A percentile compares a stretch with the other conserved stretches of the same genome.
Evolutionary conservation across 371 early-diverging fungal genomes (phyloP).

Genomic region (Rhizopus microsporus): DNA sequence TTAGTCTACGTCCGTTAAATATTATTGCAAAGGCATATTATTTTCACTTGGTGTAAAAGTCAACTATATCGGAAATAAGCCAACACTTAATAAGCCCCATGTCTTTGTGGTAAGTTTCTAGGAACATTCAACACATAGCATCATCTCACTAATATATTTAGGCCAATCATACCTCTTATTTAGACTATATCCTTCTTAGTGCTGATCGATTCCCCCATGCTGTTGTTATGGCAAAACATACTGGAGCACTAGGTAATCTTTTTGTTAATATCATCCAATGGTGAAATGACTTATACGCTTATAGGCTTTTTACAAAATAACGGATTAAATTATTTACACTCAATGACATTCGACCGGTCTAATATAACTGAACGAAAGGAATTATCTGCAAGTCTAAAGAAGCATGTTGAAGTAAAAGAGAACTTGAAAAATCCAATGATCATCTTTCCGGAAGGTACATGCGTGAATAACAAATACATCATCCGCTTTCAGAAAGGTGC

Average conservation of each 20-base stretch:
- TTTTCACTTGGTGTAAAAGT: constrained; percentile 61
- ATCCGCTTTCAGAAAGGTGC: constrained; percentile 90
- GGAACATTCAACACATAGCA: not conserved
- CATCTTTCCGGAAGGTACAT: constrained; percentile 91
- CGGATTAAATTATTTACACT: constrained; percentile 68
- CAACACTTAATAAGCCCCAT: constrained; percentile 58
- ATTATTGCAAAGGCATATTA: constrained; percentile 65
- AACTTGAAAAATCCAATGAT: constrained; percentile 59
- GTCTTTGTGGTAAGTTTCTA: constrained; percentile 56
- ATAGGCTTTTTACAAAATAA: constrained; percentile 72
- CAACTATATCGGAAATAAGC: constrained; percentile 67
- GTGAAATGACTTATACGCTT: not conserved
- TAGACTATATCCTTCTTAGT: constrained; percentile 78
- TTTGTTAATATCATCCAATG: not conserved
- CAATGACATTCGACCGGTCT: constrained; percentile 74
- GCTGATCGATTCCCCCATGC: constrained; percentile 78
- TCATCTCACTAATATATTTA: constrained; percentile 11
- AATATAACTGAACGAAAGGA: constrained; percentile 65
- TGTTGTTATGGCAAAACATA: constrained; percentile 73
- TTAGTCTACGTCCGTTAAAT: constrained; percentile 58
- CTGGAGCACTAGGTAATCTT: constrained; percentile 34
- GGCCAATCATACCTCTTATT: constrained; percentile 81
- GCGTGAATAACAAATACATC: constrained; percentile 83
- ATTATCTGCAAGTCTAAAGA: constrained; percentile 41
- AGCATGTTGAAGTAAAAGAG: constrained; percentile 35